Base-by-base conservation (phyloP, 192 early-diverging fungal species). In the Coemansia sp. region DNA sequence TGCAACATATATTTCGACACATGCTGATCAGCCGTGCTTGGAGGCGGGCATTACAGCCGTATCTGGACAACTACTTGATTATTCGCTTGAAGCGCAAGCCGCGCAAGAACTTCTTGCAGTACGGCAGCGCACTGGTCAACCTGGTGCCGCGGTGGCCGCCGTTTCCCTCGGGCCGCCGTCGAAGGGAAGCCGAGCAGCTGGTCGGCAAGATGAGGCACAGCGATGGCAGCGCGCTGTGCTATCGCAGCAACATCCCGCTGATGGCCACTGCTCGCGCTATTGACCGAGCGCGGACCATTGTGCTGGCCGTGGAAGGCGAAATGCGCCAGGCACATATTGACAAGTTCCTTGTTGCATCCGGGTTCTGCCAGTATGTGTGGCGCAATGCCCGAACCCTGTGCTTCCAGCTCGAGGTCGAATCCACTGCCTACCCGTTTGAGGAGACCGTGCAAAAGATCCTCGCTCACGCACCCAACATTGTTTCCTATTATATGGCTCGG, bases 231-330 rank as follows among this genome's bases (percentile, higher is more conserved):
- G 43, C 41, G 22, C 43, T 60, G 3, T 45, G 36, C 5, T 27
- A 45, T 15, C 27, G 49, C 39, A 68, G 53, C 40, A 68, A 68
- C 29, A 38, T 68, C 14, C 65, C 58, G 19, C 33, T 53, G 40
- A 41, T 34, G 42, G 59, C 42, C 3, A 31, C 26, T n/a, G n/a
- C n/a, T 5, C 41, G 50, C 18, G 59, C 51, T 4, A 42, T 51
- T 7, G 29, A 51, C 22, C 47, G 48, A 3, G 65, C 52, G 23
- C 52, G 56, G n/a, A 60, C 65, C 0, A 56, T 68, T n/a, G 53
- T 68, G 8, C 14, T 68, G 27, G 49, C 53, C 1, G 41, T 68
- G 1, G 48, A 60, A 33, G 65, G 40, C 13, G 46, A 49, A 2
- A 41, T 68, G 39, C 30, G 34, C 27, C 35, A 56, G 40, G 32